Percentiles rank a stretch among this genome's conserved stretches.
These are phyloP conservation scores for Clavulina sp. DNA, from an alignment of 768 basidiomycete genomes.

Conservation along the genomic window DNA sequence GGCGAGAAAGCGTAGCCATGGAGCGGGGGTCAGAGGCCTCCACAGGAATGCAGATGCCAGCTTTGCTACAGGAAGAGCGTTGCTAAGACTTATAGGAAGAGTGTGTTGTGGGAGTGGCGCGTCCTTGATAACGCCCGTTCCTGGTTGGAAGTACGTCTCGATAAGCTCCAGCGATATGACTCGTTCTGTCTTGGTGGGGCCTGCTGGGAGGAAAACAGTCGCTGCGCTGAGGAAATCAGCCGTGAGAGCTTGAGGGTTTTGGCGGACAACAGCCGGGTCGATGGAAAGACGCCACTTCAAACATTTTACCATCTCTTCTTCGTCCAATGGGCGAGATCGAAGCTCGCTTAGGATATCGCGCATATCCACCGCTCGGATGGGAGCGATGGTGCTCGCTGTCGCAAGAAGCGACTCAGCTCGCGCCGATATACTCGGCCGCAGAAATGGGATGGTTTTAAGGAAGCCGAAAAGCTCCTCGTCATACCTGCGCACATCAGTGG, in stretches of 20 bases:
- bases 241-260: conserved; percentile 25
- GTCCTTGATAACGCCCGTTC: conserved; percentile 45
- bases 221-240: conserved; percentile 51
- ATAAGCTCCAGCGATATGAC: conserved; percentile 55
- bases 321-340: conserved; percentile 43
- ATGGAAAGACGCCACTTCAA: conserved; percentile 64
- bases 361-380: conserved; percentile 62
- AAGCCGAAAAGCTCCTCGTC: conserved; percentile 56
- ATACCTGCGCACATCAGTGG: conserved; percentile 52
- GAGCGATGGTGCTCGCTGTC: conserved; percentile 37
- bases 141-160: conserved; percentile 51
- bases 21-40: conserved; percentile 53
- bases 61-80: conserved; percentile 33
- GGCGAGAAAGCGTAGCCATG: conserved; percentile 61
- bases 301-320: conserved; percentile 63
- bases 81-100: conserved; percentile 49
- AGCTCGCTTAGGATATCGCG: conserved; percentile 71
- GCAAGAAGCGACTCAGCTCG: conserved; percentile 44
- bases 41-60: conserved; percentile 49
- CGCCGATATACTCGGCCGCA: conserved; percentile 42
- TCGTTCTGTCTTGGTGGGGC: conserved; percentile 25
- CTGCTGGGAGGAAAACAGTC: conserved; percentile 29
- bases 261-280: conserved; percentile 23
- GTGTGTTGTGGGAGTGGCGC: conserved; percentile 61
- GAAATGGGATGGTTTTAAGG: conserved; percentile 55